phyloP scores from a whole-genome alignment of 164 flowering plant species.

The Magnolia officinalis region DNA sequence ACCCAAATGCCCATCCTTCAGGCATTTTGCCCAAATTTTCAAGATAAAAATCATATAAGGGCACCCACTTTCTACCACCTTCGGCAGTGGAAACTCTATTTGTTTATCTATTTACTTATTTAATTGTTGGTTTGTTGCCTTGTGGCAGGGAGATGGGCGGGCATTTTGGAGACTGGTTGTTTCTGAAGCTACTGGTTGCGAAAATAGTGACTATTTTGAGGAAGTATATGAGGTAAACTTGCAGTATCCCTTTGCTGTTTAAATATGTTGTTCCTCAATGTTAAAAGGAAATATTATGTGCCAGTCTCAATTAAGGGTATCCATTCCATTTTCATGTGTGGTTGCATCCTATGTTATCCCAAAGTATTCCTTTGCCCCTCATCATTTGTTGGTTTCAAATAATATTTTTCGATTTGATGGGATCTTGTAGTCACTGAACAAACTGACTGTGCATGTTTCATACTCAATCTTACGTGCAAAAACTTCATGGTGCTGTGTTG shows the following conservation, averaged over 20 bases:
- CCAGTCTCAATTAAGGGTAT: background rate
- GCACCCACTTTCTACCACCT: no score
- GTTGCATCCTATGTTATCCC: no score
- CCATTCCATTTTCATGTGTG: no score
- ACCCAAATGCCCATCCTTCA: no score
- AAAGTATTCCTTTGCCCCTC: no score
- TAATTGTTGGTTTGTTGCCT: slow-evolving; percentile 6
- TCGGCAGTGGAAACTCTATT: no score
- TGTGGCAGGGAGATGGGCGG: slow-evolving; percentile 81
- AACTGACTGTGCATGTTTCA: background rate
- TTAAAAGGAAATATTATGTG: background rate
- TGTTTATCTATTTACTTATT: background rate
- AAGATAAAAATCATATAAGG: no score
- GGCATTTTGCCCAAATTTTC: no score
- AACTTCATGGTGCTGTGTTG: background rate
- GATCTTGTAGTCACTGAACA: background rate
- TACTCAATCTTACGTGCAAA: background rate
- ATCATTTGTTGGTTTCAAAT: no score
- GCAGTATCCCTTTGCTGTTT: background rate
- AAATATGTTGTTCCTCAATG: background rate
- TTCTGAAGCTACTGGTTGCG: slow-evolving; percentile 89
- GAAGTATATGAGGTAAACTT: slow-evolving; percentile 82
- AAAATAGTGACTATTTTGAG: slow-evolving; percentile 68
- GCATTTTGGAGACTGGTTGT: slow-evolving; percentile 92
- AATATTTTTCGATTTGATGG: background rate